phyloP scores from a whole-genome alignment of 2,329 filamentous ascomycete genomes.

The Fusarium sarcochroum region DNA sequence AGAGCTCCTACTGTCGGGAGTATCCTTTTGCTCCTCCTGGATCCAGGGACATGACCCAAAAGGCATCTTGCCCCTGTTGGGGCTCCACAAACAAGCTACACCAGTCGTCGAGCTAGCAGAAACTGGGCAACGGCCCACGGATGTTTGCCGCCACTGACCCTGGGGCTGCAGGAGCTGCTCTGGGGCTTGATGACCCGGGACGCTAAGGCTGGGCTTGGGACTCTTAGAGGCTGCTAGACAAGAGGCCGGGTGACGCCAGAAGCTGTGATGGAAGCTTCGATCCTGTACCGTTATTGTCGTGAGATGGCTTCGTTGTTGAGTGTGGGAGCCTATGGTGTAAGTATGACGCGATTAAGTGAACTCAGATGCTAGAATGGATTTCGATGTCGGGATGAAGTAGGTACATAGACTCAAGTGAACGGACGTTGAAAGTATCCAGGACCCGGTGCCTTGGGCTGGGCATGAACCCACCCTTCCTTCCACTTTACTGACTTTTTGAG shows the following conservation, averaged over 20 bases:
- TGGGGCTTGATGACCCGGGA: constrained; percentile 32
- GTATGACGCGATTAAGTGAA: not conserved
- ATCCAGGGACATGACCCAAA: constrained; percentile 18
- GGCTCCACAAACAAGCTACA: constrained; percentile 25
- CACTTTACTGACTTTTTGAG: not conserved
- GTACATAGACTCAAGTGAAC: not conserved
- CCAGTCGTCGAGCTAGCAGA: constrained; percentile 16
- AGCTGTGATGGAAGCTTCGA: constrained; percentile 42
- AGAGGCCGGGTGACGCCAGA: constrained; percentile 33
- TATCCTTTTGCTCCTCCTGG: not conserved
- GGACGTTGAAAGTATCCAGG: not conserved
- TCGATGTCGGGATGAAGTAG: not conserved
- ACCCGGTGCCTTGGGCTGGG: not conserved
- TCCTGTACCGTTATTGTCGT: constrained; percentile 12
- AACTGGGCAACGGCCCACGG: constrained; percentile 20
- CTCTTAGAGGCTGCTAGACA: constrained; percentile 12
- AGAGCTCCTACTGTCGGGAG: constrained; percentile 4
- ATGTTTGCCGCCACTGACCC: constrained; percentile 38
- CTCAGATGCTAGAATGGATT: not conserved
- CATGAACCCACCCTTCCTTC: not conserved
- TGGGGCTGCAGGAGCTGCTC: constrained; percentile 23
- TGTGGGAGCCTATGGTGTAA: not conserved
- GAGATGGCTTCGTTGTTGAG: constrained; percentile 12
- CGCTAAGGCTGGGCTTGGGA: constrained; percentile 34
- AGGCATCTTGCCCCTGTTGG: constrained; percentile 21